Evolutionary conservation across 768 basidiomycete genomes (phyloP), one percentile per base, ranked within the genome.

Genomic region (Suillus americanus): DNA sequence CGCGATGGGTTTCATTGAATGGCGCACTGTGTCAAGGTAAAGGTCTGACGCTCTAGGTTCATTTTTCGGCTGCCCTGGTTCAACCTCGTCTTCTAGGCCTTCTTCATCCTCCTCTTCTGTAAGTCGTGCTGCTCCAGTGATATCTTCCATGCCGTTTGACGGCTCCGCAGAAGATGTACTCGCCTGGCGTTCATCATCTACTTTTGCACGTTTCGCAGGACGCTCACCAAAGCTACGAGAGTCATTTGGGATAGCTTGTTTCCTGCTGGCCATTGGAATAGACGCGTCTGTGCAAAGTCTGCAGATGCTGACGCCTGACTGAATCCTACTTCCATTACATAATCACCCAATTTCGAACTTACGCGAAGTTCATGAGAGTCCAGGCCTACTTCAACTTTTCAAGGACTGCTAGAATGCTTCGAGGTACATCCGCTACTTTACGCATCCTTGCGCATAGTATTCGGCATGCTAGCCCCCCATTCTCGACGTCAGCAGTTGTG

Each of bases 11-110:
- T 51, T 69, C 66, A 35, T 18, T 20, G 61, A 23, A 46, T 64
- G 65, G 79, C 90, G 75, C 78, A 91, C 95, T 64, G 95, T 97
- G 80, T 98, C 95, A 61, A 98, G 87, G 76, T 97, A 97, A 71
- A 97, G 82, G 77, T 98, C 95, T 61, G 93, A 91, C 43, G 92
- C 83, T 72, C 73, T 76, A 66, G 67, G 73, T 63, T 73, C 75
- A 35, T 71, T 37, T 54, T 68, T 62, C 46, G 70, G 65, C 64
- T 69, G 69, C 69, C 40, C 57, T 30, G 61, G 64, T 38, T 74
- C 74, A 61, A 70, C 63, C 45, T 73, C 71, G 55, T 77, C 75
- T 35, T 68, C 67, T 66, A 75, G 69, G 60, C 68, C 65, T 48
- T 71, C 69, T 65, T 70, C 69, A 54, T 67, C 74, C 20, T 71